Percentiles rank a stretch among this genome's conserved stretches.
These are phyloP conservation scores for Anaeromyces robustus DNA, from an alignment of 192 early-diverging fungal species.

Conservation along the genomic window DNA sequence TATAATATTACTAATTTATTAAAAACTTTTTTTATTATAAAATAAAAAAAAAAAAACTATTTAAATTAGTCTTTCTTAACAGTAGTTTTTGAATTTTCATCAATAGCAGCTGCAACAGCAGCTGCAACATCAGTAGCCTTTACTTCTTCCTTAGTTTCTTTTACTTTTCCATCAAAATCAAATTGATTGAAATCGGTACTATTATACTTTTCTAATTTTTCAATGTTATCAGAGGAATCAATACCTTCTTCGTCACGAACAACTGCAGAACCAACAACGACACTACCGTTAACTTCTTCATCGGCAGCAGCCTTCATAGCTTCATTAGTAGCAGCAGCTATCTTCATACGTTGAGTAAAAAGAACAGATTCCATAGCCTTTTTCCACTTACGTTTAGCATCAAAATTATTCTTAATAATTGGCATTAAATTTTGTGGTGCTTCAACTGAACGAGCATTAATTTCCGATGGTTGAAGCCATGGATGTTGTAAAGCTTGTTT, in stretches of 20 bases:
- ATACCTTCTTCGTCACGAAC: neutral
- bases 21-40: too few relatives aligned
- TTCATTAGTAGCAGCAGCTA: neutral
- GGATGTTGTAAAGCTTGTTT: slow-evolving; percentile 56
- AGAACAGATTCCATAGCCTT: neutral
- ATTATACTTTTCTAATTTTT: neutral
- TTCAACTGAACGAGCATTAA: neutral
- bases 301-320: neutral
- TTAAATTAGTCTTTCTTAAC: too few relatives aligned
- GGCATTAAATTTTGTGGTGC: neutral
- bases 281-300: neutral
- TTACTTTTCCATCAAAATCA: neutral
- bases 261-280: neutral
- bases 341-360: neutral
- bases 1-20: too few relatives aligned
- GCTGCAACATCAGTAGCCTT: too few relatives aligned
- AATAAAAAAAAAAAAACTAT: too few relatives aligned
- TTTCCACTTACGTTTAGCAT: neutral
- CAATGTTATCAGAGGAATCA: neutral
- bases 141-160: neutral
- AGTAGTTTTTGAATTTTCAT: too few relatives aligned
- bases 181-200: neutral
- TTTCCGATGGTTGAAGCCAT: slow-evolving; percentile 34
- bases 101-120: too few relatives aligned
- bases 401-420: neutral